Evolutionary conservation across 495 filamentous ascomycete species (phyloP).

Genomic region (Penicillium simplicissimum): DNA sequence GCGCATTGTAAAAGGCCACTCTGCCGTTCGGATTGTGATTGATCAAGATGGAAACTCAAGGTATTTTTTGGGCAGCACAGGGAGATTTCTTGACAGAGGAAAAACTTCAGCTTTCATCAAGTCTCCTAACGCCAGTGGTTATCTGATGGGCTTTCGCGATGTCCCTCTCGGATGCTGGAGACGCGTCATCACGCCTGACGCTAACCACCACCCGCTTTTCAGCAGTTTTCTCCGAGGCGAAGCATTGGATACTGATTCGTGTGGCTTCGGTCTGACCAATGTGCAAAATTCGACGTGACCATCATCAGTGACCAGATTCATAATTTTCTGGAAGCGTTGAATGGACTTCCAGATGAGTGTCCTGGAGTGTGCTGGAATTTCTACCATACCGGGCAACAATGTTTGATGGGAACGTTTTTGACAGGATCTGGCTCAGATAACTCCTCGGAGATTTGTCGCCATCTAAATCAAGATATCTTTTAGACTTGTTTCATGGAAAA

Average conservation of each 20-base stretch:
- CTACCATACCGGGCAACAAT: too few species aligned
- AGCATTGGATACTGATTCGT: background rate
- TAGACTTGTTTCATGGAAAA: too few species aligned
- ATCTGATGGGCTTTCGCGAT: conserved; percentile 13
- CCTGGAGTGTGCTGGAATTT: too few species aligned
- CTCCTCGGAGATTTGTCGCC: too few species aligned
- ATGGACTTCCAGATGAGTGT: too few species aligned
- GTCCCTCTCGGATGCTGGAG: conserved; percentile 3
- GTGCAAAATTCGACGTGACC: conserved; percentile 1
- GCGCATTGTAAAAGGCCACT: conserved; percentile 13
- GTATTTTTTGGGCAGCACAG: background rate
- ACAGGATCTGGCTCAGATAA: too few species aligned
- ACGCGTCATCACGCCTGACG: conserved; percentile 18
- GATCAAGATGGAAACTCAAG: background rate
- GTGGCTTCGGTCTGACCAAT: background rate
- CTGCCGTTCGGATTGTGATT: background rate
- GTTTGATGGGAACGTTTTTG: too few species aligned
- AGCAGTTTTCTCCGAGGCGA: conserved; percentile 2
- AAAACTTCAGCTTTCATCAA: background rate
- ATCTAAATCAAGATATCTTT: too few species aligned
- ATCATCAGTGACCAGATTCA: background rate
- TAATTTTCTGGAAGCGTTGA: too few species aligned
- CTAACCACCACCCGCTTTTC: conserved; percentile 12
- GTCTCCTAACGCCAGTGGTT: background rate
- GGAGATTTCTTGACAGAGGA: background rate